Conservation (phyloP, 2,329 filamentous ascomycete species). For the Tolypocladium tundrense region DNA sequence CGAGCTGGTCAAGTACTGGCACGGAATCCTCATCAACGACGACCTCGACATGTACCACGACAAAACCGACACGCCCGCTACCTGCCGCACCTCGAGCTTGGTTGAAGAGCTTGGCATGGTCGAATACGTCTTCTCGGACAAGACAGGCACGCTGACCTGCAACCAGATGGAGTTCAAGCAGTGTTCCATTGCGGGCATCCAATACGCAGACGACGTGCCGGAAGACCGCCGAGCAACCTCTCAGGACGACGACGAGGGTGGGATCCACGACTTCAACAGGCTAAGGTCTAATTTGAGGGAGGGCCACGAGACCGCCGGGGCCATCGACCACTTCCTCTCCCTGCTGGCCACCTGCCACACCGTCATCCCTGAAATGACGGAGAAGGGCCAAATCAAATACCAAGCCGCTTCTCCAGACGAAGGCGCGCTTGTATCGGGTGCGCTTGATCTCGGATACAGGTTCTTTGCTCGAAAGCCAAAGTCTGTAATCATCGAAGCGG, state of each 20-base stretch:
- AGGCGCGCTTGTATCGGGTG: constrained; percentile 90
- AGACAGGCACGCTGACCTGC: constrained; percentile 94
- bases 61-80: constrained; percentile 87
- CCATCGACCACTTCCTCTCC: constrained; percentile 72
- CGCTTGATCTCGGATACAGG: constrained; percentile 72
- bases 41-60: constrained; percentile 98
- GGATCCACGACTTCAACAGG: constrained; percentile 75
- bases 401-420: constrained; percentile 97
- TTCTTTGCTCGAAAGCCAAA: constrained; percentile 87
- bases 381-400: constrained; percentile 84
- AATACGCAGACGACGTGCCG: constrained; percentile 85
- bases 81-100: constrained; percentile 89
- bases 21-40: constrained; percentile 94
- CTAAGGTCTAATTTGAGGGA: constrained; percentile 59
- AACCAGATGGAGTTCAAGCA: constrained; percentile 99
- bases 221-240: constrained; percentile 77
- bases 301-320: constrained; percentile 35
- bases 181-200: constrained; percentile 83
- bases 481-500: constrained; percentile 72
- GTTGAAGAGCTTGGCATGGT: constrained; percentile 98
- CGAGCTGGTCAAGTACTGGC: constrained; percentile 96
- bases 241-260: constrained; percentile 73
- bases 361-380: constrained; percentile 83
- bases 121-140: constrained; percentile 97
- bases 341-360: constrained; percentile 89